Evolutionary conservation across 2,329 filamentous ascomycete genomes (phyloP).

Genomic region (Fusarium sp.): DNA sequence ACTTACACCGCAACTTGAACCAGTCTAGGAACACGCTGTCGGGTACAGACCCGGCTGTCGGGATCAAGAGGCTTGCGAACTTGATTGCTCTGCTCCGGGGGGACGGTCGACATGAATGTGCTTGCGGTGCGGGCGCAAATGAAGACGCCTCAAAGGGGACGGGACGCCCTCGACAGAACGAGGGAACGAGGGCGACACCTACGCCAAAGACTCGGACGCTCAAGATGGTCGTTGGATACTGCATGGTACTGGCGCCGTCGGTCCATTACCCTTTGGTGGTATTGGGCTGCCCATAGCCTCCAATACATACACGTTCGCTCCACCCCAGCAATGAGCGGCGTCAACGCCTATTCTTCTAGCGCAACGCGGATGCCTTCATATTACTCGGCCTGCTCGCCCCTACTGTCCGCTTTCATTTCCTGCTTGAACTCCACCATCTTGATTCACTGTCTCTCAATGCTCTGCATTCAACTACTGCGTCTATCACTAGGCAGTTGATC

Average conservation of each 20-base stretch:
- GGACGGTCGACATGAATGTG: conserved; percentile 19
- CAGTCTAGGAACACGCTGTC: conserved; percentile 35
- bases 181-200: conserved; percentile 13
- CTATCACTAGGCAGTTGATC: neutral
- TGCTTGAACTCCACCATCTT: conserved; percentile 18
- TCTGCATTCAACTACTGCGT: neutral
- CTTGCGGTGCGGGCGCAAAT: conserved; percentile 2
- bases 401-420: conserved; percentile 21
- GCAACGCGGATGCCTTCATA: conserved; percentile 46
- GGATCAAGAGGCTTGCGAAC: conserved; percentile 22
- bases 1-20: conserved; percentile 31
- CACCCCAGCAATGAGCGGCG: conserved; percentile 42
- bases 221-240: neutral
- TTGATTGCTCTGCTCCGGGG: conserved; percentile 25
- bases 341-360: conserved; percentile 43
- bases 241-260: conserved; percentile 1
- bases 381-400: conserved; percentile 38
- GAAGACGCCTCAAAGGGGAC: conserved; percentile 1
- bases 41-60: conserved; percentile 42
- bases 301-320: conserved; percentile 31
- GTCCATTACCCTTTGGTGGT: conserved; percentile 16
- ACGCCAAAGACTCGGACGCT: neutral
- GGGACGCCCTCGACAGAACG: neutral
- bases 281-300: conserved; percentile 9
- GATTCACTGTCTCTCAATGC: neutral